Conservation (phyloP, 2,329 filamentous ascomycete species). For the Hypoxylon sp. region DNA sequence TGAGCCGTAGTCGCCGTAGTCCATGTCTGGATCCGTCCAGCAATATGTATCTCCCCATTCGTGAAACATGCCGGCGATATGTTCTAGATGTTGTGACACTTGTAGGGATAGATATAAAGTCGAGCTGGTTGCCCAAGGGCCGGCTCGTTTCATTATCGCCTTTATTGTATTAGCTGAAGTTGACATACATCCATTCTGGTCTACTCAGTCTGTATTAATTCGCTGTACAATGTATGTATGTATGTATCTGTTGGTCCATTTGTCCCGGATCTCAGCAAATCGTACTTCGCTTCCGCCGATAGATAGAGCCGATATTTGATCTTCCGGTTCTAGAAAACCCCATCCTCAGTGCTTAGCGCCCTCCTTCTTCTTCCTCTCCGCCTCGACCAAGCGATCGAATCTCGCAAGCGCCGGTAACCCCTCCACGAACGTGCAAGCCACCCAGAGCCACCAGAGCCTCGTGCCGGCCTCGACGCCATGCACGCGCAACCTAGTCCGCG, state of each 20-base stretch:
- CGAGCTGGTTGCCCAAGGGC: background rate
- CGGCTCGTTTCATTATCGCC: background rate
- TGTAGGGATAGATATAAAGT: background rate
- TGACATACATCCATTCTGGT: background rate
- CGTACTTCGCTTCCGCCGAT: background rate
- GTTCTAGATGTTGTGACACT: background rate
- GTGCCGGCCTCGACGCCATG: conserved; percentile 64
- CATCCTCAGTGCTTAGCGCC: conserved; percentile 59
- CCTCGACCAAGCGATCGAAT: conserved; percentile 65
- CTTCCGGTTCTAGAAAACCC: background rate
- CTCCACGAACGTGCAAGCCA: conserved; percentile 67
- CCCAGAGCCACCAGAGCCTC: conserved; percentile 70
- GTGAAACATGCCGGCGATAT: background rate
- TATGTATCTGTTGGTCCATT: background rate
- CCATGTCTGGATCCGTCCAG: background rate
- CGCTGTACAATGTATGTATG: background rate
- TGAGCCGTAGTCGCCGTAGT: background rate
- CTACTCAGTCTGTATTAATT: background rate
- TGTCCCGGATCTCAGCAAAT: background rate
- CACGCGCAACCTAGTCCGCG: conserved; percentile 62
- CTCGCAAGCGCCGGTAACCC: conserved; percentile 66
- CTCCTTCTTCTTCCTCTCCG: conserved; percentile 60
- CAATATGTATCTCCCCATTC: background rate
- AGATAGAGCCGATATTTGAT: background rate
- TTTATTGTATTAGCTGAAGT: conserved; percentile 5